Evolutionary conservation across 2,329 filamentous ascomycete species (phyloP).

Genomic region (Arachnomyces sp.): DNA sequence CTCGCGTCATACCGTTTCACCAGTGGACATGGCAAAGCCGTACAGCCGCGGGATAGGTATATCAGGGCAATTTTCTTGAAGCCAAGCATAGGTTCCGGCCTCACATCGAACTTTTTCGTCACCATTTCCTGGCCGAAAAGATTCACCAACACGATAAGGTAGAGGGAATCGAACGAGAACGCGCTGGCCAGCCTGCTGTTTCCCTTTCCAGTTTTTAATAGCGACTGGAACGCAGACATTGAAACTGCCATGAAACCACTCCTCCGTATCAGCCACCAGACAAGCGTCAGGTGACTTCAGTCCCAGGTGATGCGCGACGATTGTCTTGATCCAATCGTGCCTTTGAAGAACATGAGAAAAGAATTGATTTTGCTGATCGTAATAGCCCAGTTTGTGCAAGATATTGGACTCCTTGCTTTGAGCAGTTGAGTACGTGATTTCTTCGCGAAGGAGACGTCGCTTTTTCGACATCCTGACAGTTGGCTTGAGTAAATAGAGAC

Average conservation of each 20-base stretch:
- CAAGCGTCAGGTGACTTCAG: constrained; percentile 6
- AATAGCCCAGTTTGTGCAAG: too few relatives aligned
- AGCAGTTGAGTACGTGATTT: too few relatives aligned
- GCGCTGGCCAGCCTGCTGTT: not conserved
- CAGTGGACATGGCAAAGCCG: constrained; percentile 10
- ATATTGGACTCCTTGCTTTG: too few relatives aligned
- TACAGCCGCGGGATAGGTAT: constrained; percentile 12
- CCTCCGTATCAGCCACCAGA: constrained; percentile 4
- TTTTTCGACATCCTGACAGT: too few relatives aligned
- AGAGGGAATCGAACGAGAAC: constrained; percentile 3
- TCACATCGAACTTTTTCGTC: constrained; percentile 7
- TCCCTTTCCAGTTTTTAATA: not conserved
- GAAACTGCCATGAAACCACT: constrained; percentile 26
- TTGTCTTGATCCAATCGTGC: constrained; percentile 3
- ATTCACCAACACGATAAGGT: constrained; percentile 4
- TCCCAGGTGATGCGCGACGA: constrained; percentile 11
- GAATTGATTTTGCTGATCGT: not conserved
- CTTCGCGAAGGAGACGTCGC: too few relatives aligned
- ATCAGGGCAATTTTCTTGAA: constrained; percentile 10
- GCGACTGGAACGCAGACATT: constrained; percentile 26
- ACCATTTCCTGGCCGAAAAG: constrained; percentile 2
- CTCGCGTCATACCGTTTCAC: constrained; percentile 10
- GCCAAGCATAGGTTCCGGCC: constrained; percentile 9
- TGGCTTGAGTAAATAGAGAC: too few relatives aligned
- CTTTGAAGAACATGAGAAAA: constrained; percentile 5